These are phyloP conservation scores for Torrubiella hemipterigena DNA, from an alignment of 2,329 filamentous ascomycete genomes.

Conservation along the genomic window DNA sequence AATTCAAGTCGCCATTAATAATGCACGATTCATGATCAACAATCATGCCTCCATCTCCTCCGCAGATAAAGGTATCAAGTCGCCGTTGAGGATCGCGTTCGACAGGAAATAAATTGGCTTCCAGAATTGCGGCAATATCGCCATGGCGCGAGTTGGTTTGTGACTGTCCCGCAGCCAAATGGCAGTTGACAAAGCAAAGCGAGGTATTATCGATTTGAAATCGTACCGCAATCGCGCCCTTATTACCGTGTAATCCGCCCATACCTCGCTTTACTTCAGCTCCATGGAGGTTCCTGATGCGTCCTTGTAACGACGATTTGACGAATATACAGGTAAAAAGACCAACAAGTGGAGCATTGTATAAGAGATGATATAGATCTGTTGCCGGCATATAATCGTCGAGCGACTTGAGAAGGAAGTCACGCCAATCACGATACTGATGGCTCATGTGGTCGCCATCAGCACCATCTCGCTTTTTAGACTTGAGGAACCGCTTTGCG, in stretches of 20 bases:
- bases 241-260: conserved; percentile 92
- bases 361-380: conserved; percentile 72
- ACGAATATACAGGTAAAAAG: conserved; percentile 95
- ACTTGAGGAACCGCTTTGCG: conserved; percentile 88
- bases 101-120: conserved; percentile 60
- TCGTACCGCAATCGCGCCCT: conserved; percentile 84
- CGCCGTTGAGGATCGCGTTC: conserved; percentile 57
- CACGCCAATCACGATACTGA: conserved; percentile 92
- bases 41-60: conserved; percentile 92
- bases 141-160: conserved; percentile 87
- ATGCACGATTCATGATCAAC: conserved; percentile 97
- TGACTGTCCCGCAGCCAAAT: conserved; percentile 86
- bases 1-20: conserved; percentile 92
- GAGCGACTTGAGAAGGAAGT: conserved; percentile 71
- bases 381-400: conserved; percentile 72
- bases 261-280: conserved; percentile 91
- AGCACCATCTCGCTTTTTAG: conserved; percentile 69
- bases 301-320: conserved; percentile 62
- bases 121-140: conserved; percentile 81
- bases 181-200: conserved; percentile 93
- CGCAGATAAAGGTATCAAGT: conserved; percentile 71
- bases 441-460: conserved; percentile 91
- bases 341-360: conserved; percentile 79
- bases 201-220: conserved; percentile 91
- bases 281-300: conserved; percentile 65